Base-by-base conservation (phyloP, 768 basidiomycete genomes). In the Auriscalpium microsporum region DNA sequence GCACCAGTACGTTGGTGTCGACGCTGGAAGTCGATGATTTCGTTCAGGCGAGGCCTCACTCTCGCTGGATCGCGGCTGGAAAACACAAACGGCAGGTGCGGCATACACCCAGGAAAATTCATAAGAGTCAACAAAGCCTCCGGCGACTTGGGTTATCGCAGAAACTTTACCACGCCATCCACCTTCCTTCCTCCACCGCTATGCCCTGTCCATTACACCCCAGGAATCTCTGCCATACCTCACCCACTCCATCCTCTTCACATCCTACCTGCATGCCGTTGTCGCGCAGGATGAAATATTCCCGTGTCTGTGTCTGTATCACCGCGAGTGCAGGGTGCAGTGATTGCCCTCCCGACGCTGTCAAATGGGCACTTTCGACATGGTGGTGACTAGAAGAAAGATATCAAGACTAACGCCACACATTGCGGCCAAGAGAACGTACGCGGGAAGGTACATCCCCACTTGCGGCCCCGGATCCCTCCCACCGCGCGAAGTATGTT, bases 211-310 rank as follows among this genome's bases (percentile, higher is more conserved):
- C 17, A 37, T 75, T 67, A 57, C 86, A 87, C 1, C 73, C 69
- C 10, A 90, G 52, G 42, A 87, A 62, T 49, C 72, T 59, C 73
- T 75, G 82, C 87, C 87, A 90, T 10, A 83, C 71, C 4, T 62
- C 56, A 8, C 77, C 76, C 23, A 90, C 73, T 0, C 86, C 87
- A 8, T 86, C 85, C 61, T 90, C 87, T 66, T 91, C 88, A 53
- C 73, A 75, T 8, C 88, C 88, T 13, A 90, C 74, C 60, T 86
- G 80, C 80, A 87, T 82, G 14, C 88, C 88, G 53, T 86, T 90
- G 56, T 89, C 85, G 53, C 75, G 78, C 57, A 91, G 66, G 36
- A 90, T 74, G 61, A 75, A 84, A 63, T 88, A 87, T 64, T 83
- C 84, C 56, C 88, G 68, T 36, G 70, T 73, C 2, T 81, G 81